These are phyloP conservation scores for Craterostigma plantagineum DNA, from an alignment of 257 asterid genomes.

Conservation along the genomic window DNA sequence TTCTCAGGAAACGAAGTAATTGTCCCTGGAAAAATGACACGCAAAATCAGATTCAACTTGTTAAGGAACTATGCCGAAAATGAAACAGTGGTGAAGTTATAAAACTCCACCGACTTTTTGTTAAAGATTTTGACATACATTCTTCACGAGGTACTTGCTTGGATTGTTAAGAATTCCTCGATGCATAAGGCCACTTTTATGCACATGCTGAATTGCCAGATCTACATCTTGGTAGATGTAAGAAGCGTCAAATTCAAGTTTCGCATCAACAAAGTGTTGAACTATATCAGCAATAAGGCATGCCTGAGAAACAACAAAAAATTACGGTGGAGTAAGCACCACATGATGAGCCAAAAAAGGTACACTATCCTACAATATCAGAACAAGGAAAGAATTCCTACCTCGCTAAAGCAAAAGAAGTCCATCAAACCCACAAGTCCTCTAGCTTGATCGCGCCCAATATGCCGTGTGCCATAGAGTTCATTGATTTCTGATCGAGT, in stretches of 20 bases:
- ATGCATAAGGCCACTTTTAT: slow-evolving; percentile 75
- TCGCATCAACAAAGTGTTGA: slow-evolving; percentile 93
- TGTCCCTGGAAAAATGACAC: slow-evolving; percentile 35
- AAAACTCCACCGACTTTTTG: slow-evolving; percentile 2
- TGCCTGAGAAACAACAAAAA: slow-evolving; percentile 35
- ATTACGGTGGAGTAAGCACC: neutral
- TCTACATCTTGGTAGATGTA: slow-evolving; percentile 84
- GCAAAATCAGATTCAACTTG: slow-evolving; percentile 5
- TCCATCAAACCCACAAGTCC: slow-evolving; percentile 90
- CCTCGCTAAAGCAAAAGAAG: slow-evolving; percentile 98
- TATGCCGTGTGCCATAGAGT: slow-evolving; percentile 75
- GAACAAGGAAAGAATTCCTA: slow-evolving; percentile 8
- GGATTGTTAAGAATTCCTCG: slow-evolving; percentile 79
- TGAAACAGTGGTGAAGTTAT: neutral
- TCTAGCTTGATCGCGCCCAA: slow-evolving; percentile 83
- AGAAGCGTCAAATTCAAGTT: slow-evolving; percentile 81
- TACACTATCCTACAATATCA: too few species aligned
- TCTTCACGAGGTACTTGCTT: slow-evolving; percentile 62
- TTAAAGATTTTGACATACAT: slow-evolving; percentile 29
- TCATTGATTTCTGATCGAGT: slow-evolving; percentile 53
- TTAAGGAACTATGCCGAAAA: too few species aligned
- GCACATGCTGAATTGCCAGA: slow-evolving; percentile 86
- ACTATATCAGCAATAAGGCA: slow-evolving; percentile 93
- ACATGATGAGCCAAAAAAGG: neutral
- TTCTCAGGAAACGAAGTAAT: slow-evolving; percentile 53